Evolutionary conservation across 768 basidiomycete genomes (phyloP).

Genomic region (Hypsizygus marmoreus): DNA sequence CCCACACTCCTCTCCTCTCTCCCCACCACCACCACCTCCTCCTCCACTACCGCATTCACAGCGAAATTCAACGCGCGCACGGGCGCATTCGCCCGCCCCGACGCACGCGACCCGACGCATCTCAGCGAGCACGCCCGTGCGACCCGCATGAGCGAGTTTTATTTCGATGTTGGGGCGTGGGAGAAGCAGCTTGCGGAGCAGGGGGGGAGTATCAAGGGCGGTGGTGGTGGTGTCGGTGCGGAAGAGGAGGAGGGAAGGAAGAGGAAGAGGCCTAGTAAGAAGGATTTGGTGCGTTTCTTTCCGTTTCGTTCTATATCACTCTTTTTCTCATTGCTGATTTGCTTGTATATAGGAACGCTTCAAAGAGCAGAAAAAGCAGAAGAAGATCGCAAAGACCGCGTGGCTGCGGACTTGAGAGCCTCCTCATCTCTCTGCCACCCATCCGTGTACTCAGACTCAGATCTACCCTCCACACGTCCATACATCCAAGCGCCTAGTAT

Average conservation of each 20-base stretch:
- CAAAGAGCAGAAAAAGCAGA: constrained; percentile 77
- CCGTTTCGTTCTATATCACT: constrained; percentile 1
- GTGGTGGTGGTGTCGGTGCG: constrained; percentile 40
- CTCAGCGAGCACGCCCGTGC: constrained; percentile 81
- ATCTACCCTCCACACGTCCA: no score
- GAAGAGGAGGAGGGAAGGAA: constrained; percentile 63
- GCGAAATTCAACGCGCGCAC: constrained; percentile 86
- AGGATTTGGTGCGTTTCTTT: constrained; percentile 67
- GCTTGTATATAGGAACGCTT: constrained; percentile 64
- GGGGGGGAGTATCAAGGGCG: constrained; percentile 35
- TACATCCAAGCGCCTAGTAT: no score
- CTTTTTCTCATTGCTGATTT: constrained; percentile 13
- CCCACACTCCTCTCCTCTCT: constrained; percentile 57
- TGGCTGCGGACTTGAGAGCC: constrained; percentile 75
- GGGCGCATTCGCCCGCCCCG: constrained; percentile 67
- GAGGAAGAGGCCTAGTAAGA: constrained; percentile 78
- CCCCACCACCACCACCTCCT: constrained; percentile 25
- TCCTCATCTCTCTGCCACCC: no score
- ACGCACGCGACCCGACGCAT: constrained; percentile 73
- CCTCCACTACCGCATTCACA: constrained; percentile 46
- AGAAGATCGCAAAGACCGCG: constrained; percentile 87
- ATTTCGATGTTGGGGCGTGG: constrained; percentile 85
- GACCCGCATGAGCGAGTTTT: constrained; percentile 85
- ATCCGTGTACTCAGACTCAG: no score
- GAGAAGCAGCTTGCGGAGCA: constrained; percentile 64